Evolutionary conservation across 1,139 yeast genomes (phyloP), one percentile per base, ranked within the genome.

Genomic region (Candida sanyaensis): DNA sequence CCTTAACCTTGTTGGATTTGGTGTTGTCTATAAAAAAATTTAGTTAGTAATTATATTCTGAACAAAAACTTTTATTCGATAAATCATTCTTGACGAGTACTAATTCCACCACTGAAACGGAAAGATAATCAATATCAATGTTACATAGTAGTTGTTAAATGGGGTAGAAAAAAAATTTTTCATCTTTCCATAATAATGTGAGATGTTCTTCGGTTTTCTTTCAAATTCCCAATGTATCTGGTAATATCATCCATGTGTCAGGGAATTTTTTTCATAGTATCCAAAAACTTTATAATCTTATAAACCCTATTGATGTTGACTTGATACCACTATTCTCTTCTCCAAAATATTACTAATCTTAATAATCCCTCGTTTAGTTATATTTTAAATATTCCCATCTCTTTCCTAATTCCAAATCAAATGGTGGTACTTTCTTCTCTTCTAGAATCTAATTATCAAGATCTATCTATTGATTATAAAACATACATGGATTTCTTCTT

Each of bases 1-100:
- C 95, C 93, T 89, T 91, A 84, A 92, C 92, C 85, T 87, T 88
- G 96, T 93, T 93, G 67, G 98, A 92, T 79, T 86, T 88, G 86
- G 97, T 90, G 96, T 92, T 92, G 96, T 90, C 91, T 83, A 74
- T 45, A 62, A 43, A 13, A 17, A 24, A 32, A 23, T 49, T 49
- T 48, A 51, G 80, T 73, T 76, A 77, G 81, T 76, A 75, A 32
- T 33, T 27, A 30, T 32, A 37, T 32, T 23, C 7, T 23, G 21
- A 11, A 11, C 21, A 26, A 26, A 26, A 26, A 6, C 6, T 24
- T 11, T 23, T 17, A 26, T 23, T 36, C 7, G n/a, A n/a, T 9
- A 12, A 24, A 36, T 24, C 12, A 9, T 36, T 36, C 29, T 9
- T 32, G 13, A 24, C 12, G 17, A 9, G n/a, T 24, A 10, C 21